A percentile compares a stretch with the other conserved stretches of the same genome.
phyloP scores from a whole-genome alignment of 805 yeast genomes.

The Isabelozyma pseudorhagii region DNA sequence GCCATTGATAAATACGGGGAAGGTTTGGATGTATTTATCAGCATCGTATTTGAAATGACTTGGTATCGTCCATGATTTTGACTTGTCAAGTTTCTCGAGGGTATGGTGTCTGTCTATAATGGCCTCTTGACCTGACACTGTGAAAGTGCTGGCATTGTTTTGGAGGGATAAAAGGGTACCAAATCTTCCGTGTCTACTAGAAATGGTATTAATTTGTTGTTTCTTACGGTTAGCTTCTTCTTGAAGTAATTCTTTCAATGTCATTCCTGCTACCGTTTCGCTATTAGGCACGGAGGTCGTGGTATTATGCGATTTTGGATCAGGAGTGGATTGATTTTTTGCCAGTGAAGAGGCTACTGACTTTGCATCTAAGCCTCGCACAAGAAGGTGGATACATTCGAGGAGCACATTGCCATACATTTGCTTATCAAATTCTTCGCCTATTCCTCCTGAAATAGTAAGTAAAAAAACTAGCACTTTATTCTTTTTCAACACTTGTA shows the following conservation, averaged over 20 bases:
- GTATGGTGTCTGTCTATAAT: constrained; percentile 49
- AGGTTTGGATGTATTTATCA: constrained; percentile 27
- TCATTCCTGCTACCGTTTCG: constrained; percentile 33
- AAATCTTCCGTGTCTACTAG: constrained; percentile 84
- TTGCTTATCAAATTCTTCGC: constrained; percentile 58
- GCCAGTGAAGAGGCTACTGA: constrained; percentile 8
- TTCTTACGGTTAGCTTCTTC: constrained; percentile 57
- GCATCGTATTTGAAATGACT: constrained; percentile 37
- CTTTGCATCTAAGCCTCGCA: constrained; percentile 52
- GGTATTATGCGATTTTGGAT: neutral
- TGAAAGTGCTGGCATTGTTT: constrained; percentile 57
- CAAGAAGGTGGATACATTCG: constrained; percentile 65
- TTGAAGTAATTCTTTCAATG: constrained; percentile 50
- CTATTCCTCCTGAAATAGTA: constrained; percentile 67
- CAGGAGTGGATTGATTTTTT: neutral
- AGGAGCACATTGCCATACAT: constrained; percentile 60
- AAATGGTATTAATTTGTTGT: constrained; percentile 45
- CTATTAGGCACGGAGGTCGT: constrained; percentile 4
- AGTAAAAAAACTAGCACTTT: constrained; percentile 70
- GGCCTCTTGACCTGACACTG: constrained; percentile 71
- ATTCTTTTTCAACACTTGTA: constrained; percentile 60
- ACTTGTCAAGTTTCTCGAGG: constrained; percentile 60
- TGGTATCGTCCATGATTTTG: constrained; percentile 62
- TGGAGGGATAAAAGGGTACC: constrained; percentile 81
- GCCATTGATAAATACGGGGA: constrained; percentile 24